Base-by-base conservation (phyloP, 495 filamentous ascomycete species). In the Hypoxylon trugodes region DNA sequence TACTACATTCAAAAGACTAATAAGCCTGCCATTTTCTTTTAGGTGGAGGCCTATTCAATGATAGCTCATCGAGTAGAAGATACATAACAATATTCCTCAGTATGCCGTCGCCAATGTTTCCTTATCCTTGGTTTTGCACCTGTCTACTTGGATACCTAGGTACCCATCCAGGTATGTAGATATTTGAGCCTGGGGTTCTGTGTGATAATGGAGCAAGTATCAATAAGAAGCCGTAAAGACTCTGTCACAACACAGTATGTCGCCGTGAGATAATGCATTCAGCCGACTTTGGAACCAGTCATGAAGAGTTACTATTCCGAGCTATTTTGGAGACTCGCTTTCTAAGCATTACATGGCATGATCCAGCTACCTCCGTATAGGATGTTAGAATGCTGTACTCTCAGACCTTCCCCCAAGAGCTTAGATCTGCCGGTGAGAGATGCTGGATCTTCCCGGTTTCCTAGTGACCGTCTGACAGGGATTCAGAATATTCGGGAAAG, bases 211-310 rank as follows among this genome's bases (percentile, higher is more conserved):
- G 15, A 15, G 21, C 12, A 3, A 13, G 22, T 40, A 43, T 19
- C 40, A 40, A 33, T 4, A 40, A 50, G 3, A 24, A 52, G 56
- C 26, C 18, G 52, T 19, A 4, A 25, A 12, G 15, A 30, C 8
- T 46, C 46, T 25, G 24, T 28, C 28, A 10, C 18, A 26, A 24
- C 40, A 58, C 57, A 50, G 64, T 67, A 62, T 36, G 64, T 59
- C 47, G 52, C 64, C 65, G 60, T 30, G 38, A 24, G 13, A 56
- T 47, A 35, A 63, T 68, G 65, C 65, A 58, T 37, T 37, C 43
- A 48, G 55, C 65, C 65, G 65, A 36, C 6, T 28, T 12, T 2
- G 40, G 37, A 52, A 16, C 54, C 49, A 56, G 65, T 55, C 42
- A 67, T 24, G 42, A 47, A n/a, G 18, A 36, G 48, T 41, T 37